These are phyloP conservation scores for Pyrenochaeta sp. DNA, from an alignment of 2,329 filamentous ascomycete genomes.

Conservation along the genomic window DNA sequence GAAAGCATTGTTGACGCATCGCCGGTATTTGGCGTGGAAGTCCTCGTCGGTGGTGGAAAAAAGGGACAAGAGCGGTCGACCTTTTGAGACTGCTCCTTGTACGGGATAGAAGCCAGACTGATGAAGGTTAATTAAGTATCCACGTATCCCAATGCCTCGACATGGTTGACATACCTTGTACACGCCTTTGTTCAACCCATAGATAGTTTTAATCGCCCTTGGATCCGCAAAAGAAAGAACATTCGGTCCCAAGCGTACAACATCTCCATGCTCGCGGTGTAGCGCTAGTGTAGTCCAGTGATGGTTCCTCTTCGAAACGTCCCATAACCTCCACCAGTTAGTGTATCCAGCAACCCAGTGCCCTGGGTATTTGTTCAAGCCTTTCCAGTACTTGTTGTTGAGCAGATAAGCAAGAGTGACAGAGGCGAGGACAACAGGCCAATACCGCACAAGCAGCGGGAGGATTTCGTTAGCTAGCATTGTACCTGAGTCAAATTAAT, in stretches of 20 bases:
- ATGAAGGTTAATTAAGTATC: constrained; percentile 4
- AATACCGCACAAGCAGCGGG: constrained; percentile 49
- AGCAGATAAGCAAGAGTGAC: constrained; percentile 47
- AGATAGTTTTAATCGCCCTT: constrained; percentile 76
- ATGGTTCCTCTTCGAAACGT: constrained; percentile 70
- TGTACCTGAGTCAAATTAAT: constrained; percentile 17
- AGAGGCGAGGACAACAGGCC: constrained; percentile 51
- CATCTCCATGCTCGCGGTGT: constrained; percentile 75
- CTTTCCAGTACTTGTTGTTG: constrained; percentile 60
- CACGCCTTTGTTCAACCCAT: constrained; percentile 83
- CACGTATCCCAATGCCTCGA: neutral
- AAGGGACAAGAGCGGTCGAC: constrained; percentile 72
- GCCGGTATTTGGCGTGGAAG: constrained; percentile 77
- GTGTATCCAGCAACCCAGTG: constrained; percentile 73
- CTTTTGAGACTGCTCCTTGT: constrained; percentile 76
- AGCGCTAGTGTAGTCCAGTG: constrained; percentile 73
- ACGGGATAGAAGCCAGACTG: constrained; percentile 84
- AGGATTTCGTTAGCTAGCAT: constrained; percentile 50
- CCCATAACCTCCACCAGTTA: constrained; percentile 77
- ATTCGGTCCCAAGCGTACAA: constrained; percentile 80
- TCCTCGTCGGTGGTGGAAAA: constrained; percentile 79
- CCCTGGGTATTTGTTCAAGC: constrained; percentile 76
- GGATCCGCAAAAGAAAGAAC: constrained; percentile 77
- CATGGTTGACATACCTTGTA: constrained; percentile 66
- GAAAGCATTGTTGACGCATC: constrained; percentile 79